A percentile compares a stretch with the other conserved stretches of the same genome.
phyloP scores from a whole-genome alignment of 192 early-diverging fungal species.

The Pilobolus umbonatus region DNA sequence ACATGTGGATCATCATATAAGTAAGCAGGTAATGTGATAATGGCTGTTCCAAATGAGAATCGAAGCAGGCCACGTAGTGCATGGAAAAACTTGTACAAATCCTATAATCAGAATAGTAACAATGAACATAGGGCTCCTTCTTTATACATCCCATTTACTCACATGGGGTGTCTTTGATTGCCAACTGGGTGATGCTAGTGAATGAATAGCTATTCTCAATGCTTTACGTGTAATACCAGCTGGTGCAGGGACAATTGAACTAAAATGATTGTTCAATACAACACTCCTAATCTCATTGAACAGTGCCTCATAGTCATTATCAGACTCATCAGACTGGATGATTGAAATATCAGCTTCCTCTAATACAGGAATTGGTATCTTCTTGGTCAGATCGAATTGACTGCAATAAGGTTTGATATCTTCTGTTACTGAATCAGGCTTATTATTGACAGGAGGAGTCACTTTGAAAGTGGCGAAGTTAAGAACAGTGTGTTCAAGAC shows the following conservation, averaged over 20 bases:
- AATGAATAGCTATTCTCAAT: slow-evolving; percentile 77
- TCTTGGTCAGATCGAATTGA: slow-evolving; percentile 81
- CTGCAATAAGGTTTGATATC: slow-evolving; percentile 63
- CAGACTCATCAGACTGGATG: slow-evolving; percentile 33
- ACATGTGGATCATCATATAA: slow-evolving; percentile 56
- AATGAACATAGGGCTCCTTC: not conserved
- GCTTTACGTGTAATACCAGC: slow-evolving; percentile 51
- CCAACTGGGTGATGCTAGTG: slow-evolving; percentile 81
- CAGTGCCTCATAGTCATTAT: slow-evolving; percentile 37
- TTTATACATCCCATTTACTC: slow-evolving; percentile 13
- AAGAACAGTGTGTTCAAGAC: not conserved
- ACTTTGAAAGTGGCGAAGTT: not conserved
- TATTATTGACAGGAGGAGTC: not conserved
- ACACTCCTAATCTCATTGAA: slow-evolving; percentile 50
- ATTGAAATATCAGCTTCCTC: slow-evolving; percentile 50
- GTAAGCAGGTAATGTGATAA: slow-evolving; percentile 80
- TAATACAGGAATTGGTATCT: slow-evolving; percentile 55
- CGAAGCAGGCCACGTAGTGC: slow-evolving; percentile 72
- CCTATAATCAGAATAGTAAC: slow-evolving; percentile 27
- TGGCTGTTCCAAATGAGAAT: slow-evolving; percentile 65
- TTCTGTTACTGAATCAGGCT: slow-evolving; percentile 2
- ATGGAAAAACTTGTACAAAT: slow-evolving; percentile 66
- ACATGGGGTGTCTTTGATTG: slow-evolving; percentile 51
- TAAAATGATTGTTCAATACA: slow-evolving; percentile 61
- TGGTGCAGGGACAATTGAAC: slow-evolving; percentile 27